Conservation (phyloP, 2,329 filamentous ascomycete species). For the Spiromastix sp. region DNA sequence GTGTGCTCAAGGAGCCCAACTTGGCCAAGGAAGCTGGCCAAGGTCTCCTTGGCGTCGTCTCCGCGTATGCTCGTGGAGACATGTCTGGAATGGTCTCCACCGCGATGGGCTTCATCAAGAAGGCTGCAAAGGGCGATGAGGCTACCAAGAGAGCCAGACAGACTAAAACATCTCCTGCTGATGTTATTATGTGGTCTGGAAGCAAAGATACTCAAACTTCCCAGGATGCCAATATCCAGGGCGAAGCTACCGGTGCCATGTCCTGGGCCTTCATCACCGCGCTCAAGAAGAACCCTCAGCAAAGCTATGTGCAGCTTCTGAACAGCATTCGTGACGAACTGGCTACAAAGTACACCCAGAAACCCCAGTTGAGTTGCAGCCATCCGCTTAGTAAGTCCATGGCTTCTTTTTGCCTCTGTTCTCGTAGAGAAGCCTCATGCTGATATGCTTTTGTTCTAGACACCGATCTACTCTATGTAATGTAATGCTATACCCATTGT, state of each 20-base stretch:
- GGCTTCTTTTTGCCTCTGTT: slow-evolving; percentile 13
- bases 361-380: slow-evolving; percentile 91
- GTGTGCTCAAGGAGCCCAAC: slow-evolving; percentile 59
- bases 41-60: slow-evolving; percentile 56
- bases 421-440: no score
- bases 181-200: slow-evolving; percentile 96
- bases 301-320: slow-evolving; percentile 90
- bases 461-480: slow-evolving; percentile 56
- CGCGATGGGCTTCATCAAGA: slow-evolving; percentile 79
- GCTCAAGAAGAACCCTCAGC: slow-evolving; percentile 84
- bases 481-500: slow-evolving; percentile 34
- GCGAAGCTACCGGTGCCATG: slow-evolving; percentile 94
- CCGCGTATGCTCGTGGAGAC: slow-evolving; percentile 73
- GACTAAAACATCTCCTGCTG: slow-evolving; percentile 87
- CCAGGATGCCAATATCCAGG: slow-evolving; percentile 77
- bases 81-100: slow-evolving; percentile 69
- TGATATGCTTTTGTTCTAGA: slow-evolving; percentile 33
- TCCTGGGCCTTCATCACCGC: slow-evolving; percentile 92
- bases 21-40: slow-evolving; percentile 58
- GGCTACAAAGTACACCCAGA: slow-evolving; percentile 77
- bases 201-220: slow-evolving; percentile 95
- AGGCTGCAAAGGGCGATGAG: slow-evolving; percentile 68
- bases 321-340: slow-evolving; percentile 93
- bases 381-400: slow-evolving; percentile 73
- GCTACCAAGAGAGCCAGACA: slow-evolving; percentile 69